phyloP scores from a whole-genome alignment of 768 basidiomycete genomes.

The Tephrocybe rancida region DNA sequence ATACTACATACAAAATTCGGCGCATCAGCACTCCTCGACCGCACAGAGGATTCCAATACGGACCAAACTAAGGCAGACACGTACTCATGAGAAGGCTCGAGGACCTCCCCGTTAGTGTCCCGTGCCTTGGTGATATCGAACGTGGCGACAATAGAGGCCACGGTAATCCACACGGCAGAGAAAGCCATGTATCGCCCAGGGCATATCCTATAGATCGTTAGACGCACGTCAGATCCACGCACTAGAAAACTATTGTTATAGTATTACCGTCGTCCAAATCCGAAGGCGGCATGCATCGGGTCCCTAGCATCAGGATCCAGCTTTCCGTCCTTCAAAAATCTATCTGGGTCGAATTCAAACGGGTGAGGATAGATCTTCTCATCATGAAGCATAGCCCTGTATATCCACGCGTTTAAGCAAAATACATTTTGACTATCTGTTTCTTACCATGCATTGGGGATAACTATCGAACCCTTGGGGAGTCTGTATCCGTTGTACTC shows the following conservation, averaged over 20 bases:
- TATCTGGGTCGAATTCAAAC: constrained; percentile 35
- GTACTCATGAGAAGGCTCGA: constrained; percentile 15
- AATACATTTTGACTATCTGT: too few species aligned
- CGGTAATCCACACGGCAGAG: constrained; percentile 29
- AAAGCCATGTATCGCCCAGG: constrained; percentile 37
- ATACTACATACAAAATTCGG: background rate
- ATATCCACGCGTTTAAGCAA: too few species aligned
- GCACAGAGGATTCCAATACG: background rate
- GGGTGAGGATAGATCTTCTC: constrained; percentile 34
- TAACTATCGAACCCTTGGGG: too few species aligned
- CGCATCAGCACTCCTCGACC: too few species aligned
- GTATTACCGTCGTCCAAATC: constrained; percentile 23
- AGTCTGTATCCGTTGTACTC: too few species aligned
- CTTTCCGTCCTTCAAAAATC: constrained; percentile 33
- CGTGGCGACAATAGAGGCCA: constrained; percentile 30
- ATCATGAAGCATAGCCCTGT: constrained; percentile 38
- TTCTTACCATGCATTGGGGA: too few species aligned
- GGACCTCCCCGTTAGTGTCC: constrained; percentile 17
- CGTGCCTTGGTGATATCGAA: constrained; percentile 27
- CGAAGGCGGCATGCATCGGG: constrained; percentile 10
- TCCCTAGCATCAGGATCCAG: constrained; percentile 18
- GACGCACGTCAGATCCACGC: background rate
- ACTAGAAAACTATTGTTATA: background rate
- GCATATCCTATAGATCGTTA: constrained; percentile 25
- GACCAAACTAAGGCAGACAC: constrained; percentile 2